phyloP scores from a whole-genome alignment of 169 alveolate genomes.

The Eimeria acervulina region DNA sequence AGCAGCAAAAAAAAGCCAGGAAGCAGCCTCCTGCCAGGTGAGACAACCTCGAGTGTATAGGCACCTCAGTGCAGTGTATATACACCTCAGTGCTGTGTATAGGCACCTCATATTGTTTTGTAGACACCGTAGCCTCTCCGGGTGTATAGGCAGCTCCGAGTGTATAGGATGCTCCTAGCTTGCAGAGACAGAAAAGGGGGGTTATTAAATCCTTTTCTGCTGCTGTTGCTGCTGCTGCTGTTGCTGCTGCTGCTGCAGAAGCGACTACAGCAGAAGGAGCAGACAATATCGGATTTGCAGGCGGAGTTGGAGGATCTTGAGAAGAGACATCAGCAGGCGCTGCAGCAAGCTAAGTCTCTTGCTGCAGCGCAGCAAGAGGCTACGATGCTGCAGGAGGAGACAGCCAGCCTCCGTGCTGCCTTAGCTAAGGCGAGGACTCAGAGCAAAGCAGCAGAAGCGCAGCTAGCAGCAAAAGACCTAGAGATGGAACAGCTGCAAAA shows the following conservation, averaged over 20 bases:
- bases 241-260: slow-evolving; percentile 29
- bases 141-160: not conserved
- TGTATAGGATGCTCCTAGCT: not conserved
- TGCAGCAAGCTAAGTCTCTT: slow-evolving; percentile 17
- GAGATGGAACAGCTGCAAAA: not conserved
- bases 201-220: not conserved
- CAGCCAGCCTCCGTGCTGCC: not conserved
- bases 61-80: too few species aligned
- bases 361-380: slow-evolving; percentile 13
- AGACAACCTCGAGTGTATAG: not conserved
- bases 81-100: not conserved
- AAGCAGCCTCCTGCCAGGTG: slow-evolving; percentile 26
- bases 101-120: not conserved
- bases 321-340: slow-evolving; percentile 8
- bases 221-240: slow-evolving; percentile 11
- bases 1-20: not conserved
- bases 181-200: not conserved
- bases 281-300: slow-evolving; percentile 9
- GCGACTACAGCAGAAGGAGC: slow-evolving; percentile 42
- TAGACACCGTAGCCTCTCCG: too few species aligned
- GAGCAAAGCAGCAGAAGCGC: slow-evolving; percentile 4
- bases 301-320: slow-evolving; percentile 38
- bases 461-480: not conserved
- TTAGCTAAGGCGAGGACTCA: slow-evolving; percentile 13
- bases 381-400: slow-evolving; percentile 4